Base-by-base conservation (phyloP, 202 grass and related monocot genomes). In the Dendrocalamus latiflorus region DNA sequence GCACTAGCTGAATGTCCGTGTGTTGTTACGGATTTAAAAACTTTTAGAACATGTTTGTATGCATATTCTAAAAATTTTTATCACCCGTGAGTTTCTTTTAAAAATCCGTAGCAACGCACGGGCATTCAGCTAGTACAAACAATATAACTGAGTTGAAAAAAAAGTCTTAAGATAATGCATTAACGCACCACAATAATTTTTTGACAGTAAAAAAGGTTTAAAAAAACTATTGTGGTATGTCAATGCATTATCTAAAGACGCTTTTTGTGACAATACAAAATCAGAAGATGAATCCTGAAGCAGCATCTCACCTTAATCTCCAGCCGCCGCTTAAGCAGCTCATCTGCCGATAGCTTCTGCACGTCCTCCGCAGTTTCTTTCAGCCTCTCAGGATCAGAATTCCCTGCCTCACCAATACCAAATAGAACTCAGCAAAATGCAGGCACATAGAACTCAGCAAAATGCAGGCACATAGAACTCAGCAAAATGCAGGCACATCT, bases 311-410 rank as follows among this genome's bases (percentile, higher is more conserved):
- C 93, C 90, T 98, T 95, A 60, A 98, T 95, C 80, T 93, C 93
- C 34, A 76, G 13, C 47, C 86, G 91, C 70, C 83, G 60, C 48
- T 93, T 93, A 39, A 84, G 85, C 72, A 98, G 77, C 26, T 92
- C 91, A 68, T 92, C 85, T 13, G 63, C 74, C 8, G 96, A 93
- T 57, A 98, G 84, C 69, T 88, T 90, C 47, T 95, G 86, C 73
- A 80, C 85, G 82, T 81, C 88, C 6, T 67, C 48, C 1, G 92
- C 93, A 63, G 85, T 79, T 75, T 95, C 91, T 87, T 98, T 98
- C 83, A 98, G 84, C 59, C 89, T 98, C 81, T 78, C 85, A 1
- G 93, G 91, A 86, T 98, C 91, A 75, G 96, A 98, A 92, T 98
- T 90, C 9, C 96, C 96, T 98, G 83, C 9, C n/a, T 53, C 53